Percentiles rank a stretch among this genome's conserved stretches.
These are phyloP conservation scores for Candida argentea DNA, from an alignment of 805 yeast genomes.

Conservation along the genomic window DNA sequence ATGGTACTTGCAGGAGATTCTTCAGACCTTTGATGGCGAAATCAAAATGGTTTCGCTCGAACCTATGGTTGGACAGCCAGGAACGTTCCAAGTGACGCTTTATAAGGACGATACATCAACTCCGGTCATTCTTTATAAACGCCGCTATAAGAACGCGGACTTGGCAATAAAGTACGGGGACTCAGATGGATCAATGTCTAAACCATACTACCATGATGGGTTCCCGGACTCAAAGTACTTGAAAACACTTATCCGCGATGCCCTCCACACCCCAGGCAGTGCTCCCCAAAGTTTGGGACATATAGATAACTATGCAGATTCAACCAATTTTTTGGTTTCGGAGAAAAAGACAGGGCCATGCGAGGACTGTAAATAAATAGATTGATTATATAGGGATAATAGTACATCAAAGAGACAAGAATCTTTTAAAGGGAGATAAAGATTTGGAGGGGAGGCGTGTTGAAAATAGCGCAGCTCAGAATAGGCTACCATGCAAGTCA, in stretches of 20 bases:
- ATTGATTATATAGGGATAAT: constrained; percentile 1
- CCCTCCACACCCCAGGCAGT: constrained; percentile 43
- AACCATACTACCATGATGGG: constrained; percentile 43
- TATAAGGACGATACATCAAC: constrained; percentile 1
- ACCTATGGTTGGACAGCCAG: constrained; percentile 15
- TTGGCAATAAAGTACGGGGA: constrained; percentile 10
- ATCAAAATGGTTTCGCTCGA: constrained; percentile 14
- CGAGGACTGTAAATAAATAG: not conserved
- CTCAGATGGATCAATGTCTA: constrained; percentile 12
- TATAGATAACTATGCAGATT: constrained; percentile 30
- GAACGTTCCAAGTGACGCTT: constrained; percentile 8
- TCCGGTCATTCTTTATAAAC: constrained; percentile 37
- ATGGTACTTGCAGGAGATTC: constrained; percentile 78
- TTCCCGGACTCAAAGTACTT: constrained; percentile 81
- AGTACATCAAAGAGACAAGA: constrained; percentile 2
- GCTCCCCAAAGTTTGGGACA: constrained; percentile 64
- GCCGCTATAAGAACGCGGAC: constrained; percentile 35
- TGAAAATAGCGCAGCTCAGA: too few relatives aligned
- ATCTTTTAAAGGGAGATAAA: too few relatives aligned
- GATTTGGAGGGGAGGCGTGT: too few relatives aligned
- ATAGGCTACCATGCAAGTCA: too few relatives aligned
- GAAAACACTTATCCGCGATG: constrained; percentile 56
- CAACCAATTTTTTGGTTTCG: constrained; percentile 1
- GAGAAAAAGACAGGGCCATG: not conserved
- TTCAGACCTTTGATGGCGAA: constrained; percentile 75